Evolutionary conservation across 805 yeast species (phyloP), one percentile per base, ranked within the genome.

Genomic region (Metschnikowia gelsemii): DNA sequence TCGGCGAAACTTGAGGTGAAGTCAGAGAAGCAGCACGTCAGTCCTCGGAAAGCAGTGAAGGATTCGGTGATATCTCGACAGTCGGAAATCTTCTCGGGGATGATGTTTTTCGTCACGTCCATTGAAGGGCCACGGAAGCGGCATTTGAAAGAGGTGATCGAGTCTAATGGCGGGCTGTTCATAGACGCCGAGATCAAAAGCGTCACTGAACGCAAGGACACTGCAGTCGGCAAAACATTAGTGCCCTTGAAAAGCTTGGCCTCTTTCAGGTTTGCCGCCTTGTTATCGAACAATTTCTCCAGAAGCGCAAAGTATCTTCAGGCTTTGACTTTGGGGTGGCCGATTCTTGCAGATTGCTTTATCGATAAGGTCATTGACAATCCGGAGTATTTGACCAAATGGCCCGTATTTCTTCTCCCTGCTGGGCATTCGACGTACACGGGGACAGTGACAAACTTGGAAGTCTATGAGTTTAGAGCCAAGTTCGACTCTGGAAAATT

Each of bases 321-420:
- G 54, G 79, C 84, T 2, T 59, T 88, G 13, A 86, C 91, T 0
- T 56, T 88, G 32, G 90, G 91, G 2, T 88, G 96, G 96, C 97
- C 97, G 2, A 74, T 85, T 14, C 55, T 89, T 22, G 80, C 87
- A 2, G 73, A 75, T 42, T 56, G 62, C 7, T 88, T 75, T 49
- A 64, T 87, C 3, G 56, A 59, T 5, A 83, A 81, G 43, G 72
- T 83, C 42, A 51, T 76, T 2, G 49, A 55, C 1, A 55, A 56
- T 35, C 42, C 51, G 2, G 21, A 45, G 21, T 37, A 69, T 42
- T 40, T 69, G 4, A 45, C 55, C 0, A 46, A 59, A 18, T 76
- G 91, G 77, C 61, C 59, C 3, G 64, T 72, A 2, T 88, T 80
- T 57, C 54, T 84, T 2, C 63, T 88, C 13, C 84, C 95, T 1